phyloP scores from a whole-genome alignment of 306 rosid genomes.

The Rosa rugosa region DNA sequence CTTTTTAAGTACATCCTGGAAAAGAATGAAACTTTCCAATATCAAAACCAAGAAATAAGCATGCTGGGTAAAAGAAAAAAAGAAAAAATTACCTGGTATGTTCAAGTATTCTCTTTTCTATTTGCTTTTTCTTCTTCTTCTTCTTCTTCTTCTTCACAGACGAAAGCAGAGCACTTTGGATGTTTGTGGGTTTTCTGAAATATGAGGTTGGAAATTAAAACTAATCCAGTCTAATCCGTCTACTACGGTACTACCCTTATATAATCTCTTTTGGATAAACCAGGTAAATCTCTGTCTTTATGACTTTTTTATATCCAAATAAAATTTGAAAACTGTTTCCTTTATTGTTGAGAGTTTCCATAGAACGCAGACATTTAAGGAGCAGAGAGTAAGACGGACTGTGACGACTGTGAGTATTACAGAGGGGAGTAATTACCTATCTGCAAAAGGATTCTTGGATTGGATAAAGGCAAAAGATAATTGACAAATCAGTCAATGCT shows the following conservation, averaged over 20 bases:
- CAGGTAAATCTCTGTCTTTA: not conserved
- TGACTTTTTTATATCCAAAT: not conserved
- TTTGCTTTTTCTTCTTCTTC: not conserved
- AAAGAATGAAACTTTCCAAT: not conserved
- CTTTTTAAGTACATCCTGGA: not conserved
- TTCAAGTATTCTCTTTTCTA: not conserved
- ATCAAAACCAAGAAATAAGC: not conserved
- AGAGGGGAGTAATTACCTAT: not conserved
- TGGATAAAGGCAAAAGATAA: not conserved
- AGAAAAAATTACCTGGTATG: not conserved
- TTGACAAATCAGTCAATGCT: not conserved
- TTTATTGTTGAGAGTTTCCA: not conserved
- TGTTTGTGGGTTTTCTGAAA: not conserved
- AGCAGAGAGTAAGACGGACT: not conserved
- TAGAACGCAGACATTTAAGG: not conserved
- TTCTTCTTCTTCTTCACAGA: constrained; percentile 1
- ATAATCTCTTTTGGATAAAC: not conserved
- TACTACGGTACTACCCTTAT: not conserved
- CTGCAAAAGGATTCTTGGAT: not conserved
- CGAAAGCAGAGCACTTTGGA: not conserved
- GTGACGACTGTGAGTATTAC: not conserved
- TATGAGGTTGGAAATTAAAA: not conserved
- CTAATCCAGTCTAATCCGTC: not conserved
- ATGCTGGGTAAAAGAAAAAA: too few relatives aligned
- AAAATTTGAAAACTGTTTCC: not conserved